phyloP scores from a whole-genome alignment of 441 rosid genomes.

The Adansonia rubrostipa region DNA sequence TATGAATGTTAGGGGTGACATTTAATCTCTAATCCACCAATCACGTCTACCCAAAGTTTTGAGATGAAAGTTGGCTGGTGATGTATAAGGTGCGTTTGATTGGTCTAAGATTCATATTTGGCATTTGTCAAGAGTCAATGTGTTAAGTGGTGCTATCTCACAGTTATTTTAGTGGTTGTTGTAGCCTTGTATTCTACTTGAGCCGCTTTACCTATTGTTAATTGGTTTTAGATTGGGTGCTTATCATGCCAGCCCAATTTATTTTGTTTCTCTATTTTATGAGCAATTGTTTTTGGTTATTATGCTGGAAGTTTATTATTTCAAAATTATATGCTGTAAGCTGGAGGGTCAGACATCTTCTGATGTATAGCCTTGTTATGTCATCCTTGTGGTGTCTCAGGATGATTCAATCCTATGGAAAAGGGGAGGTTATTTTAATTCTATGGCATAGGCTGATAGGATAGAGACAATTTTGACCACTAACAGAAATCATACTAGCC shows the following conservation, averaged over 20 bases:
- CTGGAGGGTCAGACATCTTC: not conserved
- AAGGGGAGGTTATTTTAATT: not conserved
- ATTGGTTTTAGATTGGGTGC: not conserved
- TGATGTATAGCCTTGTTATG: not conserved
- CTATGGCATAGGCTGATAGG: not conserved
- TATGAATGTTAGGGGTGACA: not conserved
- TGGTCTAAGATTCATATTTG: not conserved
- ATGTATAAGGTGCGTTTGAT: not conserved
- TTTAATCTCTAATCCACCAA: conserved; percentile 1
- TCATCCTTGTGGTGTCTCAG: not conserved
- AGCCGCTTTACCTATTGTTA: not conserved
- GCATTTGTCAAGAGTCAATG: not conserved
- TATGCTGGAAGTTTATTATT: not conserved
- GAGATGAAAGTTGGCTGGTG: not conserved
- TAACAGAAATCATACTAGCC: not conserved
- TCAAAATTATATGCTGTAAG: conserved; percentile 7
- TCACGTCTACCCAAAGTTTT: not conserved
- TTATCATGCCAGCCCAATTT: not conserved
- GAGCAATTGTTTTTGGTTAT: not conserved
- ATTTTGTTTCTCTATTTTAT: not conserved
- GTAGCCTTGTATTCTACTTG: not conserved
- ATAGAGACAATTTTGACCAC: not conserved
- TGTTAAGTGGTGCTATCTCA: not conserved
- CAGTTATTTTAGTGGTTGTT: not conserved
- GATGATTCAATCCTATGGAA: conserved; percentile 1